Percentiles rank a stretch among this genome's conserved stretches.
These are phyloP conservation scores for Sphaerostilbella broomeana DNA, from an alignment of 2,329 filamentous ascomycete species.

Conservation along the genomic window DNA sequence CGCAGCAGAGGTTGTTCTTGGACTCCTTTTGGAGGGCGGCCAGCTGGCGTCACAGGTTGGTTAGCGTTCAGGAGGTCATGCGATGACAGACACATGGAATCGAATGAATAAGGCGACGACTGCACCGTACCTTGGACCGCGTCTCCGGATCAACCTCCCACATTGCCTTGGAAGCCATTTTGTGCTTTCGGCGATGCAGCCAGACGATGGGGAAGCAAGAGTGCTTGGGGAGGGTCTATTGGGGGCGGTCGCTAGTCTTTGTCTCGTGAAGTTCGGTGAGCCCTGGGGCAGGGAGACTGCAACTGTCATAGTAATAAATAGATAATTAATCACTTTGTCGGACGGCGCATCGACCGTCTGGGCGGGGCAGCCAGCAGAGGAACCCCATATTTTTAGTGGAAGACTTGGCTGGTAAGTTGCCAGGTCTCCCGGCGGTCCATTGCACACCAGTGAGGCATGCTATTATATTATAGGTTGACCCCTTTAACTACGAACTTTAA, in stretches of 20 bases:
- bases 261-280: conserved; percentile 9
- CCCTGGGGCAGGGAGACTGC: not conserved
- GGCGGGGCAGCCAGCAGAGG: too few relatives aligned
- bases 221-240: too few relatives aligned
- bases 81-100: too few relatives aligned
- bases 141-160: conserved; percentile 99
- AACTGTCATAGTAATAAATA: not conserved
- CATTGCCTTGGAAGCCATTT: conserved; percentile 69
- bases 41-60: conserved; percentile 48
- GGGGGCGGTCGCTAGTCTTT: too few relatives aligned
- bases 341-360: conserved; percentile 5
- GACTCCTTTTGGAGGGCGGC: conserved; percentile 85
- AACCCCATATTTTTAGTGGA: conserved; percentile 11
- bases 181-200: too few relatives aligned
- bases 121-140: conserved; percentile 68
- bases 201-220: too few relatives aligned
- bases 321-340: not conserved
- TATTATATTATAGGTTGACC: too few relatives aligned
- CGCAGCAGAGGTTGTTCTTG: conserved; percentile 85
- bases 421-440: too few relatives aligned
- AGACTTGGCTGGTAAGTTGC: too few relatives aligned
- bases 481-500: too few relatives aligned
- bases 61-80: too few relatives aligned
- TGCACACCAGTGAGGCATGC: too few relatives aligned
- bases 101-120: conserved; percentile 5